Percentiles rank a stretch among this genome's conserved stretches.
Conservation (phyloP, 768 basidiomycete species). For the Pulveroboletus sp. region DNA sequence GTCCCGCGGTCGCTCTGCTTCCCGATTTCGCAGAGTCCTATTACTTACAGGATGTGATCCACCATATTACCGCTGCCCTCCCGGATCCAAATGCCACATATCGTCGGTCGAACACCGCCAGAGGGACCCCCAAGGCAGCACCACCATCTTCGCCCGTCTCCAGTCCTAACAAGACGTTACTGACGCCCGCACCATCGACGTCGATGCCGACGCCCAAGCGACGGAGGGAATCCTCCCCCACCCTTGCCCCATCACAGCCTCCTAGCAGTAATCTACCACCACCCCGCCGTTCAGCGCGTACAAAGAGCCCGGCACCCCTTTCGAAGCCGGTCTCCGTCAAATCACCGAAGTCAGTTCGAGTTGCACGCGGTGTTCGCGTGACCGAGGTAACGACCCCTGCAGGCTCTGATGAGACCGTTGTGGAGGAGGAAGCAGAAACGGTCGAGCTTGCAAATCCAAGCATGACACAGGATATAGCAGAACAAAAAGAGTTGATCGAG, state of each 20-base stretch:
- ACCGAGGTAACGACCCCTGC: conserved; percentile 40
- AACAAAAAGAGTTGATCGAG: conserved; percentile 74
- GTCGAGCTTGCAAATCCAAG: conserved; percentile 57
- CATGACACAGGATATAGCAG: conserved; percentile 66
- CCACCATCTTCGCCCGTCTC: conserved; percentile 26
- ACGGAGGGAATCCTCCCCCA: conserved; percentile 57
- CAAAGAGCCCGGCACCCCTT: conserved; percentile 33
- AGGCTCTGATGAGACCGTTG: conserved; percentile 58
- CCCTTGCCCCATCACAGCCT: conserved; percentile 15
- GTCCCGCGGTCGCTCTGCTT: conserved; percentile 55
- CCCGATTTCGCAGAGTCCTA: conserved; percentile 60
- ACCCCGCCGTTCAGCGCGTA: conserved; percentile 41
- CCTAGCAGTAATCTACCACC: conserved; percentile 32
- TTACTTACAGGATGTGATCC: conserved; percentile 53
- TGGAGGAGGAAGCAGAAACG: conserved; percentile 59
- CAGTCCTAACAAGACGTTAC: conserved; percentile 21
- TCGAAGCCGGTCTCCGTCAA: conserved; percentile 26
- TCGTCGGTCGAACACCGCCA: conserved; percentile 54
- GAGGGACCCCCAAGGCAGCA: conserved; percentile 26
- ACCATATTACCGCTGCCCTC: conserved; percentile 59
- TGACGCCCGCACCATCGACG: conserved; percentile 34
- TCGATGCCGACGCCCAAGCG: conserved; percentile 53
- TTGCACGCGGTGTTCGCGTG: conserved; percentile 20
- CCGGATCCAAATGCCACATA: conserved; percentile 80
- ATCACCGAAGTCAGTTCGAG: conserved; percentile 30